Evolutionary conservation across 2,329 filamentous ascomycete species (phyloP).

Genomic region (Clonostachys rhizophaga): DNA sequence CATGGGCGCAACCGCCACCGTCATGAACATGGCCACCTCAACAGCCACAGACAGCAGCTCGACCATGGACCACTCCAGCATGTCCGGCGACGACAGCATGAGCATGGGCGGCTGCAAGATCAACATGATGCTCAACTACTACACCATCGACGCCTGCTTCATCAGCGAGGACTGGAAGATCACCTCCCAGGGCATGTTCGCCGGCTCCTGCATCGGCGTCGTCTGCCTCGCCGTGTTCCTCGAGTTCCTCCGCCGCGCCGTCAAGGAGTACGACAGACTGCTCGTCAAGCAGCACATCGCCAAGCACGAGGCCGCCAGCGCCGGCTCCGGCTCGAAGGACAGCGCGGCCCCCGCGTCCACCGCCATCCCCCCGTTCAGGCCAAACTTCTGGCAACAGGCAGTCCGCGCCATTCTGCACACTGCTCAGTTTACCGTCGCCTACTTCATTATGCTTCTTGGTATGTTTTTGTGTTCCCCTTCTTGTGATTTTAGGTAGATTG

Average conservation of each 20-base stretch:
- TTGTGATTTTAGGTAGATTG: not conserved
- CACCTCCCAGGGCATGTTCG: constrained; percentile 66
- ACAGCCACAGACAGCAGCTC: constrained; percentile 1
- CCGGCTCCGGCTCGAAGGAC: not conserved
- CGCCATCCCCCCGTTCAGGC: constrained; percentile 37
- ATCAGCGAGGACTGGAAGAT: constrained; percentile 67
- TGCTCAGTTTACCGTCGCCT: constrained; percentile 69
- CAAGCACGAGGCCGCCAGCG: constrained; percentile 4
- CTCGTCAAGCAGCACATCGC: constrained; percentile 49
- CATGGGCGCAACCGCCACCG: no score
- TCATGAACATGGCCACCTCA: not conserved
- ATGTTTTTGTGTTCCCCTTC: constrained; percentile 7
- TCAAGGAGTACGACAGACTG: constrained; percentile 69
- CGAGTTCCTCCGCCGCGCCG: constrained; percentile 65
- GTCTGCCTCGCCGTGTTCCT: constrained; percentile 68
- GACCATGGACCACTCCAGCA: constrained; percentile 26
- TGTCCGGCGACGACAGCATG: constrained; percentile 10
- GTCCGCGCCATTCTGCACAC: constrained; percentile 64
- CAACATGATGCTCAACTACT: constrained; percentile 75
- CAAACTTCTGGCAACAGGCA: constrained; percentile 60
- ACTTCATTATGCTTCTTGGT: constrained; percentile 67
- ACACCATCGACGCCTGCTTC: constrained; percentile 69
- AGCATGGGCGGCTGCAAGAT: constrained; percentile 30
- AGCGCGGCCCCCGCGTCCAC: not conserved
- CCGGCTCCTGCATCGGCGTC: constrained; percentile 74